These are phyloP conservation scores for Calendula officinalis DNA, from an alignment of 129 eudicot species.

Conservation along the genomic window DNA sequence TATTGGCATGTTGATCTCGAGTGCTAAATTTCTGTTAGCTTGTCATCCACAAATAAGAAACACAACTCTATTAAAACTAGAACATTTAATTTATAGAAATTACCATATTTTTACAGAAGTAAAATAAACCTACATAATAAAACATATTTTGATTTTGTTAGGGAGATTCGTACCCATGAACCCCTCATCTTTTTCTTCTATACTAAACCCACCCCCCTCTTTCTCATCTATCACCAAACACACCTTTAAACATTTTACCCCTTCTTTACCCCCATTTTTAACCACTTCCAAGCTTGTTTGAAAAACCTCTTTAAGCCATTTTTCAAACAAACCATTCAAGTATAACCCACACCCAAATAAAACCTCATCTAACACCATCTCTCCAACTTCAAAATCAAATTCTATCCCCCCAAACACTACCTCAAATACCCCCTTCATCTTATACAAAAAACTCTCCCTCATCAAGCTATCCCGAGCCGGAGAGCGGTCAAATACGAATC, in stretches of 20 bases:
- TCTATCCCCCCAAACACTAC: conserved; percentile 40
- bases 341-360: conserved; percentile 51
- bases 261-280: conserved; percentile 43
- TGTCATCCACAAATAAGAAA: not conserved
- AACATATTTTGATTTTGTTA: conserved; percentile 55
- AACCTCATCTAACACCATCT: conserved; percentile 54
- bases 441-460: conserved; percentile 52
- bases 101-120: conserved; percentile 35
- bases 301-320: conserved; percentile 83
- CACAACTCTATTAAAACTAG: conserved; percentile 23
- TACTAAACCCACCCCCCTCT: conserved; percentile 48
- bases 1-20: not conserved
- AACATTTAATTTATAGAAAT: conserved; percentile 38
- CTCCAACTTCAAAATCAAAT: conserved; percentile 43
- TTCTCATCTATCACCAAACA: conserved; percentile 50
- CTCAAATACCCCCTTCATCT: conserved; percentile 50
- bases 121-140: conserved; percentile 36
- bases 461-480: conserved; percentile 34
- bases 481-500: conserved; percentile 42
- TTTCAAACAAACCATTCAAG: conserved; percentile 61
- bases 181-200: conserved; percentile 52
- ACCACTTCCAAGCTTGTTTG: conserved; percentile 54
- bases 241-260: conserved; percentile 46
- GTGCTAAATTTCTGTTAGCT: not conserved
- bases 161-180: conserved; percentile 85